Evolutionary conservation across 2,329 filamentous ascomycete genomes (phyloP).

Genomic region (Orbilia quercus): DNA sequence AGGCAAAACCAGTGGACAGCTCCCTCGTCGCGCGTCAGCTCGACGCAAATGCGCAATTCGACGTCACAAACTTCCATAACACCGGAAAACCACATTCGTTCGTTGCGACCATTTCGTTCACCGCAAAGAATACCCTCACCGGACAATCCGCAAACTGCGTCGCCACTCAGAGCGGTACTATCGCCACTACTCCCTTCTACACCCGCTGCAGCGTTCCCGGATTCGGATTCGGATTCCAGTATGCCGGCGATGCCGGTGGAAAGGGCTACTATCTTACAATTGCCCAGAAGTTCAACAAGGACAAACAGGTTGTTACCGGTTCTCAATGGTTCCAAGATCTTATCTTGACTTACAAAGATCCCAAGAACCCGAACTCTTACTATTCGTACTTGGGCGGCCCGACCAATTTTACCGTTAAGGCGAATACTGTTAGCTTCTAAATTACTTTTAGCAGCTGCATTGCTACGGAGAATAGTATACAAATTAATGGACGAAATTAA

Average conservation of each 20-base stretch:
- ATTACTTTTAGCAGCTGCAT: no score
- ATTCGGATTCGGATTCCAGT: conserved; percentile 9
- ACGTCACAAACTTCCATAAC: conserved; percentile 13
- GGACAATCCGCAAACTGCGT: neutral
- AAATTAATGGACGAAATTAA: no score
- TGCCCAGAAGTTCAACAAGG: neutral
- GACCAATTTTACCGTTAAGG: neutral
- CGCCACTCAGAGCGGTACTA: neutral
- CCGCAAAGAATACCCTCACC: neutral
- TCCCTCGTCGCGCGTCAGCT: neutral
- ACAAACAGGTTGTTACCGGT: conserved; percentile 1
- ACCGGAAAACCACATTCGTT: conserved; percentile 7
- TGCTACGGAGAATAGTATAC: no score
- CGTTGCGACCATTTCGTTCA: neutral
- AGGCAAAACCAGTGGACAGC: neutral
- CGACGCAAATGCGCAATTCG: neutral
- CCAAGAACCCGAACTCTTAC: no score
- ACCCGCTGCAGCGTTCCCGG: conserved; percentile 12
- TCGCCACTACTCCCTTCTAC: conserved; percentile 18
- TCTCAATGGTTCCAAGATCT: no score
- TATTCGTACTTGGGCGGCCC: no score
- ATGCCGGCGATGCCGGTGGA: neutral
- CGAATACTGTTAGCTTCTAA: neutral
- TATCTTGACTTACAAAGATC: no score
- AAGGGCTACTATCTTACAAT: neutral